phyloP scores from a whole-genome alignment of 352 stramenopile genomes.

The Phytophthora crassamura region DNA sequence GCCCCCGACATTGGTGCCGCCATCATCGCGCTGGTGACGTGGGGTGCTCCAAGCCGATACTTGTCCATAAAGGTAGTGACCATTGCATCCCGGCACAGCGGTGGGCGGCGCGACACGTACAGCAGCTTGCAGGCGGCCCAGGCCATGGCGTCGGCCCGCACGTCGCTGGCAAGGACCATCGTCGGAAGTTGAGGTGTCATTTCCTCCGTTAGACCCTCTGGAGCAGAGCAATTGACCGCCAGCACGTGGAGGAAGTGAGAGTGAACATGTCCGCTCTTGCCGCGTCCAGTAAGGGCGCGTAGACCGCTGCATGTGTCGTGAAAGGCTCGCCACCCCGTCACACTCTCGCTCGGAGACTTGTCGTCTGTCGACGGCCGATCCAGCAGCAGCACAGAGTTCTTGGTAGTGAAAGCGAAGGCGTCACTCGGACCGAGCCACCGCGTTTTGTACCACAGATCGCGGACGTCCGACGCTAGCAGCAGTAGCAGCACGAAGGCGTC shows the following conservation, averaged over 20 bases:
- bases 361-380: constrained; percentile 1
- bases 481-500: constrained; percentile 44
- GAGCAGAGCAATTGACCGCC: constrained; percentile 35
- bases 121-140: constrained; percentile 60
- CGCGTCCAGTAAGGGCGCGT: constrained; percentile 25
- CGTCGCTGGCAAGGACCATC: constrained; percentile 45
- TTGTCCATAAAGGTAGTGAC: constrained; percentile 46
- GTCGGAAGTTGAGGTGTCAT: constrained; percentile 20
- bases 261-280: constrained; percentile 11
- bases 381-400: constrained; percentile 24
- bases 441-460: constrained; percentile 66
- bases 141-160: constrained; percentile 54
- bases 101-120: constrained; percentile 39
- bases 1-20: constrained; percentile 37
- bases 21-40: constrained; percentile 36
- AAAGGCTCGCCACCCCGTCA: constrained; percentile 52
- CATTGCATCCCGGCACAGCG: constrained; percentile 51
- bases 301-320: constrained; percentile 41
- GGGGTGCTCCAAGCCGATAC: constrained; percentile 39
- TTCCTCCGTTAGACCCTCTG: constrained; percentile 18
- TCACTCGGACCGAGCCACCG: constrained; percentile 58
- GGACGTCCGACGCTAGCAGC: constrained; percentile 45
- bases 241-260: constrained; percentile 44
- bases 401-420: constrained; percentile 47
- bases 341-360: constrained; percentile 6